Conservation (phyloP, 352 stramenopile genomes). For the Phytophthora hibernalis region DNA sequence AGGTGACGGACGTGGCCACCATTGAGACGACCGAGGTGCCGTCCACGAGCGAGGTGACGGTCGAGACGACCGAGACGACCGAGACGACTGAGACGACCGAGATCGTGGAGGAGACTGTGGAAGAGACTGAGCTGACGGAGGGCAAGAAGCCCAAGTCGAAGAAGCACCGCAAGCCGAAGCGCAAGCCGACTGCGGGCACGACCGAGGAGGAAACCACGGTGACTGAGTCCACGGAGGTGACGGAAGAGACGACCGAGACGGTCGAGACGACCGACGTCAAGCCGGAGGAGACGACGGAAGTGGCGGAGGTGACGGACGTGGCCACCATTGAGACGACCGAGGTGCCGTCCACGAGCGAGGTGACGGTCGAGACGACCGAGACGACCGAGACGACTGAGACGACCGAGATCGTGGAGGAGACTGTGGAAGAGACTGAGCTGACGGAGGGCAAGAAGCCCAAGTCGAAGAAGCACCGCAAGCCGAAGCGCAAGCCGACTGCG, state of each 20-base stretch:
- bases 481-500: not conserved
- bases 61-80: too few relatives aligned
- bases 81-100: too few relatives aligned
- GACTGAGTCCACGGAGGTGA: not conserved
- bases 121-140: too few relatives aligned
- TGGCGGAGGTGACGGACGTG: conserved; percentile 13
- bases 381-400: conserved; percentile 8
- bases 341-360: conserved; percentile 1
- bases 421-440: not conserved
- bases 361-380: conserved; percentile 9
- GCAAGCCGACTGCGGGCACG: too few relatives aligned
- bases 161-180: too few relatives aligned
- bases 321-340: conserved; percentile 5
- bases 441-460: not conserved
- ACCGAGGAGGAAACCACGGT: too few relatives aligned
- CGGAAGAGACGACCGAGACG: conserved; percentile 5
- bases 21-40: too few relatives aligned
- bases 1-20: too few relatives aligned
- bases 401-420: conserved; percentile 10
- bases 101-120: too few relatives aligned
- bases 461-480: not conserved
- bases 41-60: too few relatives aligned
- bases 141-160: too few relatives aligned
- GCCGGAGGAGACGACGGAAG: not conserved
- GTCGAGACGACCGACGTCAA: not conserved